Evolutionary conservation across 257 asterid species (phyloP).

Genomic region (Jaltomata sinuosa): DNA sequence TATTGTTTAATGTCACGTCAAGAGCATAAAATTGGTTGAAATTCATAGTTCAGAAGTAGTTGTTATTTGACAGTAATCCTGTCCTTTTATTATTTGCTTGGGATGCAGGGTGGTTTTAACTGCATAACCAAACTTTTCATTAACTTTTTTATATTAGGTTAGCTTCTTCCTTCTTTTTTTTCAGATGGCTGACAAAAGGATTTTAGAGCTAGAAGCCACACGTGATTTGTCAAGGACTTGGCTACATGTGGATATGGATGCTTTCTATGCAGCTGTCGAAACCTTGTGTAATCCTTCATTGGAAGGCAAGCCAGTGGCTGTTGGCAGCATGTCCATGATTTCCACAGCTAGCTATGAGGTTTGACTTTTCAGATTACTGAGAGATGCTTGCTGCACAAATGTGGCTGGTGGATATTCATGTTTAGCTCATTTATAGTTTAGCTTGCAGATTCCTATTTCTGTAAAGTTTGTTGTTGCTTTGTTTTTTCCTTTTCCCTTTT

Average conservation of each 20-base stretch:
- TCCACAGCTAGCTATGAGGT: constrained; percentile 99
- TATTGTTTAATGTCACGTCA: not conserved
- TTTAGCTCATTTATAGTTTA: not conserved
- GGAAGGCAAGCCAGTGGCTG: constrained; percentile 90
- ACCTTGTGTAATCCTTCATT: constrained; percentile 66
- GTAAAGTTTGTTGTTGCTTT: not conserved
- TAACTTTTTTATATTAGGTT: not conserved
- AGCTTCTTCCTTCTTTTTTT: not conserved
- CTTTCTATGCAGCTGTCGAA: constrained; percentile 93
- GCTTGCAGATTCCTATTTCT: not conserved
- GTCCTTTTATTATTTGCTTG: not conserved
- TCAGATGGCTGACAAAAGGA: constrained; percentile 67
- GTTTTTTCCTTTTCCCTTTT: not conserved
- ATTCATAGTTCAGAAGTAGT: not conserved
- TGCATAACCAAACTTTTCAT: not conserved
- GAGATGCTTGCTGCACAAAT: not conserved
- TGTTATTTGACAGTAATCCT: not conserved
- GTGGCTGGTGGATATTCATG: not conserved
- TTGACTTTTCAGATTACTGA: constrained; percentile 9
- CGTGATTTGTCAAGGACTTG: constrained; percentile 84
- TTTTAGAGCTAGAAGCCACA: constrained; percentile 65
- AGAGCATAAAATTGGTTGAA: not conserved
- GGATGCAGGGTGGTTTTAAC: not conserved
- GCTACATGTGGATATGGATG: constrained; percentile 99
- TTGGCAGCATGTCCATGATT: constrained; percentile 93